A percentile compares a stretch with the other conserved stretches of the same genome.
These are phyloP conservation scores for Brassica nigra DNA, from an alignment of 345 rosid genomes.

Conservation along the genomic window DNA sequence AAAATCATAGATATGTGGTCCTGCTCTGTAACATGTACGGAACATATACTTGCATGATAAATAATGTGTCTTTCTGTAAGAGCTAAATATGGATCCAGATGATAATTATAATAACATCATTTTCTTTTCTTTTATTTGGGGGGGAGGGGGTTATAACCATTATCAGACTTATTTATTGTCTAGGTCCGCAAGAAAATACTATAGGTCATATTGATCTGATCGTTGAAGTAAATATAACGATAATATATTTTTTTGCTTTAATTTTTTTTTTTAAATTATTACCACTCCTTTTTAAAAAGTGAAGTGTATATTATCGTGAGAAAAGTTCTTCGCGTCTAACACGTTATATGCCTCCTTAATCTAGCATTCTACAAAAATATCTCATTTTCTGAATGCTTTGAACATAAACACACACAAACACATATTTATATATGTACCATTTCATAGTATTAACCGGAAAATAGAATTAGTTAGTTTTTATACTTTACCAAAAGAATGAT, in stretches of 20 bases:
- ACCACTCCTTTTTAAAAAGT: neutral
- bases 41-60: slow-evolving; percentile 17
- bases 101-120: too few species aligned
- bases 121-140: too few species aligned
- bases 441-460: too few species aligned
- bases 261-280: neutral
- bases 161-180: neutral
- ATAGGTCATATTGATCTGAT: neutral
- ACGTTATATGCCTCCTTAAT: neutral
- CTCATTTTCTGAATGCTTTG: too few species aligned
- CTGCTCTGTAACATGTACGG: slow-evolving; percentile 38
- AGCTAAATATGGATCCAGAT: neutral
- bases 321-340: neutral
- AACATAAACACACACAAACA: too few species aligned
- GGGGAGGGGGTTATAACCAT: neutral
- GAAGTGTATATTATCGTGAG: neutral
- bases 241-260: neutral
- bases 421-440: too few species aligned
- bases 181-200: neutral
- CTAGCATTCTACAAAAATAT: neutral
- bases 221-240: neutral
- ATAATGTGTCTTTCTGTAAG: slow-evolving; percentile 1
- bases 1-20: slow-evolving; percentile 31
- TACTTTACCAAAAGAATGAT: neutral
- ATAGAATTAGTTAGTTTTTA: too few species aligned